Evolutionary conservation across 495 filamentous ascomycete species (phyloP).

Genomic region (Thermothielavioides terrestris): DNA sequence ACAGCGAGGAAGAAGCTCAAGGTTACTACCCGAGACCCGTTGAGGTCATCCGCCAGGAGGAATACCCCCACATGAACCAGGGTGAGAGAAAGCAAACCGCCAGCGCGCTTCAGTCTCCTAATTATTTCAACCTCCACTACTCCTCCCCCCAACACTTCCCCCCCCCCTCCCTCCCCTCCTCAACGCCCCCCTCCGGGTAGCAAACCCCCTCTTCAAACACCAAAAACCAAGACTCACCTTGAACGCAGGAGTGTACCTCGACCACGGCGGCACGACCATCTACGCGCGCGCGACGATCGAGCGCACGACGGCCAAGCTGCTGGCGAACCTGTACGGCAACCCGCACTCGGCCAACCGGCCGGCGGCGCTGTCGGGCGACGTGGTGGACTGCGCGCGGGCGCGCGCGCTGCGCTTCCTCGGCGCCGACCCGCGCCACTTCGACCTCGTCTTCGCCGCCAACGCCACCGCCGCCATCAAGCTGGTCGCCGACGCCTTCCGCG

Average conservation of each 20-base stretch:
- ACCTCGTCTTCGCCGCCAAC: constrained; percentile 86
- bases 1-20: background rate
- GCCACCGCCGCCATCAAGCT: constrained; percentile 86
- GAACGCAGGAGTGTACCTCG: constrained; percentile 51
- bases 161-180: background rate
- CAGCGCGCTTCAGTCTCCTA: too few species aligned
- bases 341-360: constrained; percentile 65
- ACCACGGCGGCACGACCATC: constrained; percentile 68
- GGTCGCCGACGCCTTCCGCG: constrained; percentile 57
- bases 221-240: too few species aligned
- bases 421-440: constrained; percentile 73
- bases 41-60: constrained; percentile 34
- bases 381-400: constrained; percentile 51
- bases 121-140: too few species aligned
- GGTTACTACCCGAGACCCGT: constrained; percentile 29
- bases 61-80: constrained; percentile 42
- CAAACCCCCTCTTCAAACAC: background rate
- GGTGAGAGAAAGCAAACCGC: too few species aligned
- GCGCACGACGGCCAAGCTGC: constrained; percentile 49
- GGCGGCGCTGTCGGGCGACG: constrained; percentile 50
- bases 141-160: too few species aligned
- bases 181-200: background rate
- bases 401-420: constrained; percentile 72
- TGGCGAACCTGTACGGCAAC: constrained; percentile 58
- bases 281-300: constrained; percentile 56